phyloP scores from a whole-genome alignment of 305 asterid species.

The Fraxinus platypoda region DNA sequence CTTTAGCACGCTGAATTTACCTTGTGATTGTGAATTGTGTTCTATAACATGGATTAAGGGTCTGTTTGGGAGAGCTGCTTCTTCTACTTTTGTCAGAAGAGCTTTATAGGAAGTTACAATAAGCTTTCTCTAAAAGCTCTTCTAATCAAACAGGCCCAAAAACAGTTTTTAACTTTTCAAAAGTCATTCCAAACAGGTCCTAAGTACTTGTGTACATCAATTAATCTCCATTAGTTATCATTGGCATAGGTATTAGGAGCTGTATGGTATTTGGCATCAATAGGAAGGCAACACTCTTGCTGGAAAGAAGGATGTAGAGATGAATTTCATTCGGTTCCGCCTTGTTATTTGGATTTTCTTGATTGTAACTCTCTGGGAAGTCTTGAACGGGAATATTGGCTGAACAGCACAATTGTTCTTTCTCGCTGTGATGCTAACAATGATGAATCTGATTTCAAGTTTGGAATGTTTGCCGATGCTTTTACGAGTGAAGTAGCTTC shows the following conservation, averaged over 20 bases:
- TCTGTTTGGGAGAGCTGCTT: no score
- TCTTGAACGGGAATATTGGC: constrained; percentile 48
- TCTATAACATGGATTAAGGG: background rate
- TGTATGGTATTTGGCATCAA: constrained; percentile 87
- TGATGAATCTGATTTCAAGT: constrained; percentile 74
- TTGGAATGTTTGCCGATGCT: constrained; percentile 95
- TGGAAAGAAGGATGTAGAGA: constrained; percentile 57
- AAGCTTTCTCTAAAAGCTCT: background rate
- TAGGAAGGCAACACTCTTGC: constrained; percentile 81
- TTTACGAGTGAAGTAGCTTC: constrained; percentile 76
- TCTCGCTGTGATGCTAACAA: constrained; percentile 64
- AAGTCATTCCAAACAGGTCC: background rate
- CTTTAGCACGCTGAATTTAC: background rate
- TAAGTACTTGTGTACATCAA: no score
- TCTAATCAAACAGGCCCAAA: background rate
- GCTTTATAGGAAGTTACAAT: background rate
- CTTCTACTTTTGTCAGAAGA: no score
- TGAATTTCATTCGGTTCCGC: constrained; percentile 42
- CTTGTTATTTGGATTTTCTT: constrained; percentile 49
- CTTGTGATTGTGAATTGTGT: background rate
- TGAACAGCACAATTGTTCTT: constrained; percentile 50
- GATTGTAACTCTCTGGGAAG: constrained; percentile 40
- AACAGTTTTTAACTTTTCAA: no score
- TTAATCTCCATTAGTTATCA: background rate
- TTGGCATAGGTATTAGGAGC: constrained; percentile 73